A percentile compares a stretch with the other conserved stretches of the same genome.
Evolutionary conservation across 2,329 filamentous ascomycete species (phyloP).

Genomic region (Trichoderma sp.): DNA sequence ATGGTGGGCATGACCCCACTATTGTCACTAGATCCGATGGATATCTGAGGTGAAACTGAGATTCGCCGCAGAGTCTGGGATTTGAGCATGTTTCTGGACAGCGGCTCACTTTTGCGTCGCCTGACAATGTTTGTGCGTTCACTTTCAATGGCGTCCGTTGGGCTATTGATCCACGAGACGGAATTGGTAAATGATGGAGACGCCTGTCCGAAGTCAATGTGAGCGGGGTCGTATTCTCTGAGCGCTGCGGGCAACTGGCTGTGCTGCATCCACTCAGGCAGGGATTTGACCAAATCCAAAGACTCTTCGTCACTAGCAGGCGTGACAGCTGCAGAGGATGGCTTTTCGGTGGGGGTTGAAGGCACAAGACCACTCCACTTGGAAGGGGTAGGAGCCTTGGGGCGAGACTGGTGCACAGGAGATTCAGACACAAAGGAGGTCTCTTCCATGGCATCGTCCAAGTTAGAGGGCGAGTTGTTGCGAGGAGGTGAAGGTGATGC

Average conservation of each 20-base stretch:
- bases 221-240: background rate
- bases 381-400: conserved; percentile 32
- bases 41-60: conserved; percentile 31
- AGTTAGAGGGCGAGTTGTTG: background rate
- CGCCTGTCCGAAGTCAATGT: conserved; percentile 30
- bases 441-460: background rate
- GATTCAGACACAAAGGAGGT: conserved; percentile 18
- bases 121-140: conserved; percentile 26
- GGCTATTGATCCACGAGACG: conserved; percentile 29
- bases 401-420: conserved; percentile 25
- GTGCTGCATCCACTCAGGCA: conserved; percentile 9
- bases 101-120: conserved; percentile 36
- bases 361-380: conserved; percentile 27
- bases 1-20: background rate
- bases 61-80: conserved; percentile 26
- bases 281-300: conserved; percentile 9
- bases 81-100: conserved; percentile 28
- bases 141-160: conserved; percentile 23
- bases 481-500: background rate
- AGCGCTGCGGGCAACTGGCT: conserved; percentile 7
- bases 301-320: conserved; percentile 4
- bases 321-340: conserved; percentile 21
- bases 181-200: conserved; percentile 29
- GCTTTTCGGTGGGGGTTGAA: conserved; percentile 5
- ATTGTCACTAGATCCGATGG: background rate